Conservation (phyloP, 1,284 basidiomycete species). For the Rhodotorula sp. region DNA sequence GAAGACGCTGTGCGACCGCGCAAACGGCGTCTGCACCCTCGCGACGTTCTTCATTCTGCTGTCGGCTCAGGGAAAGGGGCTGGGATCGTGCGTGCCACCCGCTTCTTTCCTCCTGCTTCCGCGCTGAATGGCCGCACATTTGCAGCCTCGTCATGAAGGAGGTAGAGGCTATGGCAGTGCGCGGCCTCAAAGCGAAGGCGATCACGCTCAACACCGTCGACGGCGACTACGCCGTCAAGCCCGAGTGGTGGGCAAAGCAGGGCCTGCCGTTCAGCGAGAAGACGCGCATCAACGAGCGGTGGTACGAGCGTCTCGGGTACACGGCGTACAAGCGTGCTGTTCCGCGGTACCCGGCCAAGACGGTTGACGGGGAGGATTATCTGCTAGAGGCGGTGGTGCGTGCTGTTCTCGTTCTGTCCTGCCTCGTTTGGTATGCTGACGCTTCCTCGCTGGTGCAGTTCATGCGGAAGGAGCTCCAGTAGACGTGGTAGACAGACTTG, state of each 20-base stretch:
- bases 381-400: conserved; percentile 18
- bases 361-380: background rate
- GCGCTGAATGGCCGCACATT: too few species aligned
- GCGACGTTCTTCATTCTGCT: conserved; percentile 33
- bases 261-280: background rate
- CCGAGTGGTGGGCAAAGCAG: conserved; percentile 3
- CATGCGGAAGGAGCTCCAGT: conserved; percentile 19
- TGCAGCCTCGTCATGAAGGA: conserved; percentile 25
- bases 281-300: conserved; percentile 21
- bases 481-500: background rate
- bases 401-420: too few species aligned
- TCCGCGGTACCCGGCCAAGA: conserved; percentile 15
- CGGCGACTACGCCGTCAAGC: background rate
- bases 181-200: background rate
- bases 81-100: conserved; percentile 9
- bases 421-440: too few species aligned
- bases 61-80: conserved; percentile 24
- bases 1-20: conserved; percentile 2
- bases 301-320: conserved; percentile 35
- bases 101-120: background rate
- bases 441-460: conserved; percentile 4
- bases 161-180: conserved; percentile 11
- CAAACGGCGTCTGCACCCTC: conserved; percentile 4
- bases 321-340: conserved; percentile 18
- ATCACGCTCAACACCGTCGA: conserved; percentile 35